Percentiles rank a stretch among this genome's conserved stretches.
These are phyloP conservation scores for Tylopilus intermedius DNA, from an alignment of 768 basidiomycete species.

Conservation along the genomic window DNA sequence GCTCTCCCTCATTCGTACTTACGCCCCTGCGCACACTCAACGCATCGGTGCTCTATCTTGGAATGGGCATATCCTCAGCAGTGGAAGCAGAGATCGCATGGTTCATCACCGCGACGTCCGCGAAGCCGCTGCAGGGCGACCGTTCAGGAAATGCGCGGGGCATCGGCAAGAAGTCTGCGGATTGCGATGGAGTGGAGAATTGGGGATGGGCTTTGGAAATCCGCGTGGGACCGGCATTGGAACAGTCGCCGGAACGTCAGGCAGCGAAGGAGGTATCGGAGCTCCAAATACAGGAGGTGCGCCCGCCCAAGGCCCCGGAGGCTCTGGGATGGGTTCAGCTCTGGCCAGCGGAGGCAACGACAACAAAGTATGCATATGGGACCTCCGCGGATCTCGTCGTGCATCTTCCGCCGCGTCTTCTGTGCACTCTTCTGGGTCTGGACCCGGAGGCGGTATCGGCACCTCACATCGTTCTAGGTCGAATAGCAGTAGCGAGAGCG, in stretches of 20 bases:
- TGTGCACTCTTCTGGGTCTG: conserved; percentile 25
- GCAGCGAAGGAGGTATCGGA: conserved; percentile 27
- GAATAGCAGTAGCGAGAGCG: conserved; percentile 25
- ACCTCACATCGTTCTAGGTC: conserved; percentile 24
- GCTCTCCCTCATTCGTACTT: conserved; percentile 71
- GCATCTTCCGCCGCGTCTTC: conserved; percentile 26
- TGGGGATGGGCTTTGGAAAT: conserved; percentile 25
- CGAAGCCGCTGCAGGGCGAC: conserved; percentile 49
- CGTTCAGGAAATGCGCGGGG: conserved; percentile 67
- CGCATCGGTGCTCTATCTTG: conserved; percentile 93
- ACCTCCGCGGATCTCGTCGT: conserved; percentile 62
- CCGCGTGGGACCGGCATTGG: conserved; percentile 15
- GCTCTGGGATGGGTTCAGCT: conserved; percentile 41
- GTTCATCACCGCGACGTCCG: conserved; percentile 93
- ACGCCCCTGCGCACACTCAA: conserved; percentile 78
- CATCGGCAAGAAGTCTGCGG: conserved; percentile 96
- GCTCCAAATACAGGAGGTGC: conserved; percentile 20
- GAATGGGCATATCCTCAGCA: conserved; percentile 83
- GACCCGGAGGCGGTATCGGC: conserved; percentile 26
- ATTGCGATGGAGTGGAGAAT: conserved; percentile 71
- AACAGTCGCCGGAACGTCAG: conserved; percentile 10
- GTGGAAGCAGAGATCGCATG: conserved; percentile 85
- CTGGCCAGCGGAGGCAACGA: conserved; percentile 97
- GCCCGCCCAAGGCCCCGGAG: conserved; percentile 25
- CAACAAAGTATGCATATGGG: conserved; percentile 98